phyloP scores from a whole-genome alignment of 1,284 basidiomycete genomes.

The Mycosarcoma maydis region DNA sequence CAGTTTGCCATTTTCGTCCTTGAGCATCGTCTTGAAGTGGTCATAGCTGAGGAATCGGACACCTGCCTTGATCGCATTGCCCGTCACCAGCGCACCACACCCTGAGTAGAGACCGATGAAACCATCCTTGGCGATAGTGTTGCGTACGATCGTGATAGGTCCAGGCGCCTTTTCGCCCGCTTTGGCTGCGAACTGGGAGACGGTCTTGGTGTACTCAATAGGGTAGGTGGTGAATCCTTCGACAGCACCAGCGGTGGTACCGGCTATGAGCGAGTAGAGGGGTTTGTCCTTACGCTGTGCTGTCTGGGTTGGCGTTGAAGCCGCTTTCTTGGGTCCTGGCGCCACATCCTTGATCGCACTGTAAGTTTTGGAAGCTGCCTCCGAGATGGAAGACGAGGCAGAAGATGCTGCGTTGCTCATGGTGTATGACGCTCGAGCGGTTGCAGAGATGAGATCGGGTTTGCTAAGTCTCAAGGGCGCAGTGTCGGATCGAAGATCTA shows the following conservation, averaged over 20 bases:
- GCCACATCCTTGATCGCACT: slow-evolving; percentile 36
- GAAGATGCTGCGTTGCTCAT: slow-evolving; percentile 35
- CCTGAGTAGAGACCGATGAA: slow-evolving; percentile 66
- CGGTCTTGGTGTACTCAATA: slow-evolving; percentile 86
- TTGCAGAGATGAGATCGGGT: too few species aligned
- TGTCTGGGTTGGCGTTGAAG: slow-evolving; percentile 31
- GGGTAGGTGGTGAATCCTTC: slow-evolving; percentile 85
- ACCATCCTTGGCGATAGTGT: slow-evolving; percentile 65
- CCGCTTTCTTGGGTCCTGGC: slow-evolving; percentile 31
- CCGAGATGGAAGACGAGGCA: slow-evolving; percentile 17
- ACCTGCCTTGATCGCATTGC: slow-evolving; percentile 62
- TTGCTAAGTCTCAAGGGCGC: too few species aligned
- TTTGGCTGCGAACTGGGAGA: slow-evolving; percentile 70
- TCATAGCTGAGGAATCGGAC: slow-evolving; percentile 96
- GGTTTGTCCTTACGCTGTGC: slow-evolving; percentile 56
- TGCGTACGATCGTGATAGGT: slow-evolving; percentile 64
- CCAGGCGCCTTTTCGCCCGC: slow-evolving; percentile 63
- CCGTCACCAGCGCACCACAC: slow-evolving; percentile 60
- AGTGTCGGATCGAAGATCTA: too few species aligned
- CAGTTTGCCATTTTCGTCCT: slow-evolving; percentile 71
- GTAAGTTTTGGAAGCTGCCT: slow-evolving; percentile 34
- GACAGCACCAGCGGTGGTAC: slow-evolving; percentile 90
- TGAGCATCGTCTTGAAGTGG: slow-evolving; percentile 84
- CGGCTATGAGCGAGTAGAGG: slow-evolving; percentile 71
- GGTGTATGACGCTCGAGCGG: too few species aligned